These are phyloP conservation scores for Aspergillus bertholletiae DNA, from an alignment of 495 filamentous ascomycete species.

Conservation along the genomic window DNA sequence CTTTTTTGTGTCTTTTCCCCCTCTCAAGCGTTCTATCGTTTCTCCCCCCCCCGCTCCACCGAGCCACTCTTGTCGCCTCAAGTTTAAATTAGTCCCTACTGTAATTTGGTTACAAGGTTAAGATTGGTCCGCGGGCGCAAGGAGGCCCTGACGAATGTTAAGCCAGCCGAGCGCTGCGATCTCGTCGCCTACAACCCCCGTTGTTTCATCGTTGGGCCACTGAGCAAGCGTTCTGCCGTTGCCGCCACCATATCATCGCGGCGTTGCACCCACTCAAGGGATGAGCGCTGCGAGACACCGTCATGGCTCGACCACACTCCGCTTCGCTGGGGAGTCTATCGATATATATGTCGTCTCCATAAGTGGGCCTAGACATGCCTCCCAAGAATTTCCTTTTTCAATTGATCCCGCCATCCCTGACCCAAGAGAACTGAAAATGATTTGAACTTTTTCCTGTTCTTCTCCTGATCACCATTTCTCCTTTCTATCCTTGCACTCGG, in stretches of 20 bases:
- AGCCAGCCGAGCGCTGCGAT: constrained; percentile 4
- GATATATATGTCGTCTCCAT: neutral
- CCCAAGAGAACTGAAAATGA: neutral
- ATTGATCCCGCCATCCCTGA: neutral
- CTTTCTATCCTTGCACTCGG: constrained; percentile 10
- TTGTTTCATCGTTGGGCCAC: constrained; percentile 16
- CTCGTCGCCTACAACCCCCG: constrained; percentile 6
- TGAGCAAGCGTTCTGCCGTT: neutral
- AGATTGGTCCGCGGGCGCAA: constrained; percentile 4
- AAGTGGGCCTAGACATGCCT: neutral
- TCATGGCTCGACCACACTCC: neutral
- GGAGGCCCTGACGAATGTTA: neutral
- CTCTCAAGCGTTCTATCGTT: neutral
- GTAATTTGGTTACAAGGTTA: too few relatives aligned
- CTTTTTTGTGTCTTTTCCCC: neutral
- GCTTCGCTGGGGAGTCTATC: neutral
- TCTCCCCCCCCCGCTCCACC: too few relatives aligned
- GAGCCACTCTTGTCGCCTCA: neutral
- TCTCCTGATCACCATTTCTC: constrained; percentile 2
- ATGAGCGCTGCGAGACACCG: neutral
- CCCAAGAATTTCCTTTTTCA: neutral
- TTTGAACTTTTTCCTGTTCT: neutral
- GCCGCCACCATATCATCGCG: neutral
- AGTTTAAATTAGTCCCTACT: neutral
- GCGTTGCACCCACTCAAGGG: neutral